Base-by-base conservation (phyloP, 495 filamentous ascomycete genomes). In the Penicillium dipodomyicola region DNA sequence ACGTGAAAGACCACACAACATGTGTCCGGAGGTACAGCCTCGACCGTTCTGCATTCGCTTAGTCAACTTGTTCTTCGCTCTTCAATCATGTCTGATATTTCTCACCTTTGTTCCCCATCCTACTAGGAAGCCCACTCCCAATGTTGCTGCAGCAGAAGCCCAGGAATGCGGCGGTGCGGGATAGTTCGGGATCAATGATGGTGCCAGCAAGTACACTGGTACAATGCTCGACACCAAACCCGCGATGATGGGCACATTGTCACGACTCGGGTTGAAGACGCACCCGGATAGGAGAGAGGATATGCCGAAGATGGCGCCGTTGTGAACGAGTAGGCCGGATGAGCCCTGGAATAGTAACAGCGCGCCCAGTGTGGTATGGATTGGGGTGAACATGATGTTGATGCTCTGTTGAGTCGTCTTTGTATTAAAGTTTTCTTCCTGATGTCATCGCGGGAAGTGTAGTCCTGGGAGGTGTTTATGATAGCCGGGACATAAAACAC, bases 1-100 rank as follows among this genome's bases (percentile, higher is more conserved):
- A 30, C 79, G 79, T 0, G 82, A 76, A 5, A 85, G 54, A 0
- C 83, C 83, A 56, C 81, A 83, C 33, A 86, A 77, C 75, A 86
- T 83, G 62, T 86, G 83, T 30, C 83, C 83, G 2, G 81, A 83
- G 12, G 82, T 84, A 57, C 82, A 85, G 25, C 82, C 82, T 43
- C 74, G 74, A 20, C 76, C 78, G 59, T 73, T 75, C 76, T 81
- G 53, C 15, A 22, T 29, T 41, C 10, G n/a, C 53, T 47, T 47
- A 48, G 52, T 59, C 44, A 58, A 54, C 33, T 42, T 37, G 42
- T 40, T 35, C 11, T 32, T 42, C 40, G 46, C 15, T 12, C 6
- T n/a, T n/a, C 42, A n/a, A 25, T 5, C 4, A 29, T 25, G 48
- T 23, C 32, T 23, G 42, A 10, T 22, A 23, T 22, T 55, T 14